Evolutionary conservation across 495 filamentous ascomycete species (phyloP).

Genomic region (Aspergillus haitiensis): DNA sequence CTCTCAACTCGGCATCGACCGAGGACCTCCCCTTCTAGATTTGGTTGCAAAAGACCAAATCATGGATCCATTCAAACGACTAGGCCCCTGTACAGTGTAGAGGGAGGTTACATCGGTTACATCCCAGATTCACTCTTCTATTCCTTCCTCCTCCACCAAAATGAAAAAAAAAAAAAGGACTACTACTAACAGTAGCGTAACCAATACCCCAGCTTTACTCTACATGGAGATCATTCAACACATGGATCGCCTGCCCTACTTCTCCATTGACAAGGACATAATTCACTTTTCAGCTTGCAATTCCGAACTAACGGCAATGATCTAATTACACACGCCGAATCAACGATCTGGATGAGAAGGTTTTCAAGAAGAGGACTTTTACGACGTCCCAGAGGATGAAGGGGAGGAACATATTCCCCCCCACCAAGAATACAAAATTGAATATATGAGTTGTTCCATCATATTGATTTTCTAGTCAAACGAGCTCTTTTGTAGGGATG

Average conservation of each 20-base stretch:
- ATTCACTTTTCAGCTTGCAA: slow-evolving; percentile 32
- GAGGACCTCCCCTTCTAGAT: no score
- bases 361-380: slow-evolving; percentile 38
- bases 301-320: slow-evolving; percentile 20
- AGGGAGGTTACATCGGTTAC: no score
- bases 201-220: not conserved
- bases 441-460: slow-evolving; percentile 37
- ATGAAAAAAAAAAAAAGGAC: not conserved
- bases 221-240: slow-evolving; percentile 39
- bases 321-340: slow-evolving; percentile 26
- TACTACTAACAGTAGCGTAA: not conserved
- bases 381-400: slow-evolving; percentile 29
- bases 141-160: slow-evolving; percentile 32
- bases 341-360: slow-evolving; percentile 35
- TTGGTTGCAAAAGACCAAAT: no score
- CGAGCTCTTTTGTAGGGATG: slow-evolving; percentile 10
- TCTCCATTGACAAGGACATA: slow-evolving; percentile 37
- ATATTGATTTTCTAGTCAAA: slow-evolving; percentile 29
- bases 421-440: slow-evolving; percentile 30
- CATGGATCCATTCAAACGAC: no score
- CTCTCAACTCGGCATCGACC: no score
- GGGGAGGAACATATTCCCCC: slow-evolving; percentile 14
- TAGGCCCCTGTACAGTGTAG: no score
- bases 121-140: not conserved
- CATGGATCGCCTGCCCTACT: slow-evolving; percentile 39